These are phyloP conservation scores for Taphrina flavorubra DNA, from an alignment of 1,139 yeast genomes.

Conservation along the genomic window DNA sequence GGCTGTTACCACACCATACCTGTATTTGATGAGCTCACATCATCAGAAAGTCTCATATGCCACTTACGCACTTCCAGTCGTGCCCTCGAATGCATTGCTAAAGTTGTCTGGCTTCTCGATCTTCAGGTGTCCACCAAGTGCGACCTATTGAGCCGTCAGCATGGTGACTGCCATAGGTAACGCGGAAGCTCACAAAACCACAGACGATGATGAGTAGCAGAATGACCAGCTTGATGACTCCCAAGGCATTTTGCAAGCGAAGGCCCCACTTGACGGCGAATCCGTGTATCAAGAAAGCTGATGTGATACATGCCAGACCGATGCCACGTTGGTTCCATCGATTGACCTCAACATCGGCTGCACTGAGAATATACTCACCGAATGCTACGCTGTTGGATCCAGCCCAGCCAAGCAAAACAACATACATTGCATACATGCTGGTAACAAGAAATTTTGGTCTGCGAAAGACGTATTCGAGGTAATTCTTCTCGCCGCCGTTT, in stretches of 20 bases:
- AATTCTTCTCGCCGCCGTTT: constrained; percentile 88
- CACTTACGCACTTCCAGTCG: constrained; percentile 62
- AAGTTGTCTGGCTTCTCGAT: constrained; percentile 48
- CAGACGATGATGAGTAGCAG: constrained; percentile 71
- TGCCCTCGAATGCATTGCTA: constrained; percentile 52
- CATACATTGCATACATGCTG: constrained; percentile 77
- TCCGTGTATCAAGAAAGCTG: constrained; percentile 71
- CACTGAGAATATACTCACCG: constrained; percentile 63
- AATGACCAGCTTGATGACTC: constrained; percentile 72
- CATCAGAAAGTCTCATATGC: no score
- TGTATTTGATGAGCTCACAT: neutral
- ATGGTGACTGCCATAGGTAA: neutral
- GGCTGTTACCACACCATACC: constrained; percentile 67
- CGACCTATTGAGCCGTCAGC: constrained; percentile 55
- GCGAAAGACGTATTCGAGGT: constrained; percentile 71
- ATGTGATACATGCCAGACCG: constrained; percentile 66
- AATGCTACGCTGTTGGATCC: constrained; percentile 69
- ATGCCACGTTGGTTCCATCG: constrained; percentile 43
- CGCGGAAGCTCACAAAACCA: constrained; percentile 60
- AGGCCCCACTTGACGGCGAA: constrained; percentile 69
- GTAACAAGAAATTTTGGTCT: constrained; percentile 73
- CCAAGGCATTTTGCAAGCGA: constrained; percentile 69
- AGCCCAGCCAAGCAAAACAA: constrained; percentile 83
- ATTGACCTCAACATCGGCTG: constrained; percentile 64
- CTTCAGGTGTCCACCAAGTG: constrained; percentile 61